A percentile compares a stretch with the other conserved stretches of the same genome.
Evolutionary conservation across 306 rosid species (phyloP).

Genomic region (Gillenia trifoliata): DNA sequence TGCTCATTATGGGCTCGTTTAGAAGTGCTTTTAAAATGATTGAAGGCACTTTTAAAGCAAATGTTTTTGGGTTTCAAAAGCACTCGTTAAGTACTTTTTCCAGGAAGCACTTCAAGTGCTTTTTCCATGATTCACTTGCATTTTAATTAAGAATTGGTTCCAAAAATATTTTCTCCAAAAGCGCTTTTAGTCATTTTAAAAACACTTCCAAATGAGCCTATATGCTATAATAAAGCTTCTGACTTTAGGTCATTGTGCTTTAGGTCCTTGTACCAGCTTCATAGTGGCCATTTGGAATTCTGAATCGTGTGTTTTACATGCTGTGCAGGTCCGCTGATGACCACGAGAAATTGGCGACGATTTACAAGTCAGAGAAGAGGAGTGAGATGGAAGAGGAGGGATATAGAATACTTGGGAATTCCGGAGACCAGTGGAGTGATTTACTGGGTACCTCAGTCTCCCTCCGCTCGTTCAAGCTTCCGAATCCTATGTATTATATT

Average conservation of each 20-base stretch:
- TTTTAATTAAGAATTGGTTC: too few relatives aligned
- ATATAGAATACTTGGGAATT: conserved; percentile 72
- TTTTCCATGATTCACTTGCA: too few relatives aligned
- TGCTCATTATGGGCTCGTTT: not conserved
- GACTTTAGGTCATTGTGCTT: not conserved
- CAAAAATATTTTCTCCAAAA: too few relatives aligned
- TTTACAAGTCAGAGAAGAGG: conserved; percentile 82
- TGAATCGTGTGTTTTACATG: conserved; percentile 13
- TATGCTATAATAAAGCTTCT: not conserved
- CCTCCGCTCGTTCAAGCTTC: conserved; percentile 82
- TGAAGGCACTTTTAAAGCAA: too few relatives aligned
- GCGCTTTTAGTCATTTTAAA: too few relatives aligned
- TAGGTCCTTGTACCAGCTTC: not conserved
- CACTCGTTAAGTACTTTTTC: too few relatives aligned
- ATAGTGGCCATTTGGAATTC: not conserved
- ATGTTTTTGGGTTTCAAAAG: too few relatives aligned
- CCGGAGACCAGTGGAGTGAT: conserved; percentile 99
- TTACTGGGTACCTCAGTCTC: conserved; percentile 58
- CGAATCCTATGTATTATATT: conserved; percentile 92
- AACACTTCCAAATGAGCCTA: too few relatives aligned
- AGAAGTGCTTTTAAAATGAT: too few relatives aligned
- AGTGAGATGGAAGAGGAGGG: conserved; percentile 74
- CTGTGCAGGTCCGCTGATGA: conserved; percentile 59
- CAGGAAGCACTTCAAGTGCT: too few relatives aligned
- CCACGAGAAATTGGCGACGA: conserved; percentile 51